Conservation (phyloP, 148 eudicot genomes). For the Nepenthes mirabilis region DNA sequence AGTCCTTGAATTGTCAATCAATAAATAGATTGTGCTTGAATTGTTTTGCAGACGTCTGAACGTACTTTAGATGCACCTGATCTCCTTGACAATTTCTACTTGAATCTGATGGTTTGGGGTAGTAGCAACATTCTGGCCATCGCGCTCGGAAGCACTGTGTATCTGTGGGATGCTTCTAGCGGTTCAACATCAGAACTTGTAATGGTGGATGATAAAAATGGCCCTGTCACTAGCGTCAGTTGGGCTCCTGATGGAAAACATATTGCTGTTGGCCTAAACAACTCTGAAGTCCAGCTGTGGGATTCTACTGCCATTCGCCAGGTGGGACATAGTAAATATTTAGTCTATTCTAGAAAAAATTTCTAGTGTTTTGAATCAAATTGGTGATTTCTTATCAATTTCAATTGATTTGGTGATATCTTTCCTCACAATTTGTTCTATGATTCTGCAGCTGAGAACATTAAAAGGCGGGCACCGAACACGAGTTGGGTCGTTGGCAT, state of each 20-base stretch:
- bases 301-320: slow-evolving; percentile 64
- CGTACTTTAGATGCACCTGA: slow-evolving; percentile 91
- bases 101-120: slow-evolving; percentile 91
- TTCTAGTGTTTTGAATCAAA: too few species aligned
- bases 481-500: slow-evolving; percentile 72
- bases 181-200: slow-evolving; percentile 71
- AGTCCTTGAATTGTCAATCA: too few species aligned
- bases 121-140: slow-evolving; percentile 76
- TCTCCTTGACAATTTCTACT: slow-evolving; percentile 73
- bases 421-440: too few species aligned
- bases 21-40: slow-evolving; percentile 4
- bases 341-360: too few species aligned
- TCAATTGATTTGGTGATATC: too few species aligned
- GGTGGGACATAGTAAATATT: slow-evolving; percentile 38
- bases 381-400: too few species aligned
- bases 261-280: slow-evolving; percentile 77
- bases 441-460: slow-evolving; percentile 54
- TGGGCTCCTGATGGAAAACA: slow-evolving; percentile 97
- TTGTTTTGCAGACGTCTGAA: slow-evolving; percentile 67
- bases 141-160: slow-evolving; percentile 87
- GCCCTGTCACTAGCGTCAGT: slow-evolving; percentile 91
- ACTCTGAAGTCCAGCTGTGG: slow-evolving; percentile 89
- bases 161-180: slow-evolving; percentile 87
- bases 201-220: slow-evolving; percentile 65
- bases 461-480: slow-evolving; percentile 70